Evolutionary conservation across 2,329 filamentous ascomycete species (phyloP).

Genomic region (Meredithiella fracta): DNA sequence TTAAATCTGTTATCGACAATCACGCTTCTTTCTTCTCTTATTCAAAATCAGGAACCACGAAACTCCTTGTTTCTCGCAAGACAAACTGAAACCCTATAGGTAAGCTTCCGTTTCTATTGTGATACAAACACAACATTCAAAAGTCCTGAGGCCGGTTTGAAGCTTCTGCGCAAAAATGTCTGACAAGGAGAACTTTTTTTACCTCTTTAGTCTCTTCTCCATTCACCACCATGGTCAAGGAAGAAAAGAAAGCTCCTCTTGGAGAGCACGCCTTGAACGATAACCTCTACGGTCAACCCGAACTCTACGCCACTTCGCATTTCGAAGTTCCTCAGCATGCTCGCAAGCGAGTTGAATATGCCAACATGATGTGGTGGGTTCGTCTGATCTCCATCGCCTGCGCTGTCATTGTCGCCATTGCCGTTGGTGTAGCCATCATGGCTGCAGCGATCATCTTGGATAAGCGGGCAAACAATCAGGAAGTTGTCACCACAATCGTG

Average conservation of each 20-base stretch:
- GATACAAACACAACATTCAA: neutral
- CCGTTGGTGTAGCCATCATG: slow-evolving; percentile 4
- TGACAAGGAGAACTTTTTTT: neutral
- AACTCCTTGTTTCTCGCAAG: neutral
- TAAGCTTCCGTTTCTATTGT: neutral
- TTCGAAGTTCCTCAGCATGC: slow-evolving; percentile 1
- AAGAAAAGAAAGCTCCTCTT: neutral
- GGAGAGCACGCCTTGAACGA: neutral
- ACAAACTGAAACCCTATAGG: neutral
- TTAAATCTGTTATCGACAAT: neutral
- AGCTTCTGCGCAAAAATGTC: neutral
- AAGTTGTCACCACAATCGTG: neutral
- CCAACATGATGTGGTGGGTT: slow-evolving; percentile 9
- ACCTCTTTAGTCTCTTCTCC: no score
- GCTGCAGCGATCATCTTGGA: slow-evolving; percentile 5
- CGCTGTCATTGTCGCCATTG: slow-evolving; percentile 8
- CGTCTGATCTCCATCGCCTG: slow-evolving; percentile 1
- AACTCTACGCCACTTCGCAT: slow-evolving; percentile 4
- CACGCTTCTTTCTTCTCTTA: neutral
- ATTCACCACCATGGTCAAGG: neutral
- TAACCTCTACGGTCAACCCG: slow-evolving; percentile 5
- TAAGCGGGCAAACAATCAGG: slow-evolving; percentile 3
- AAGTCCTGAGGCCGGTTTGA: neutral
- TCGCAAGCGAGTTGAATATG: slow-evolving; percentile 3
- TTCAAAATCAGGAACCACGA: neutral